Percentiles rank a stretch among this genome's conserved stretches.
These are phyloP conservation scores for Gaultheria prostrata DNA, from an alignment of 148 eudicot genomes.

Conservation along the genomic window DNA sequence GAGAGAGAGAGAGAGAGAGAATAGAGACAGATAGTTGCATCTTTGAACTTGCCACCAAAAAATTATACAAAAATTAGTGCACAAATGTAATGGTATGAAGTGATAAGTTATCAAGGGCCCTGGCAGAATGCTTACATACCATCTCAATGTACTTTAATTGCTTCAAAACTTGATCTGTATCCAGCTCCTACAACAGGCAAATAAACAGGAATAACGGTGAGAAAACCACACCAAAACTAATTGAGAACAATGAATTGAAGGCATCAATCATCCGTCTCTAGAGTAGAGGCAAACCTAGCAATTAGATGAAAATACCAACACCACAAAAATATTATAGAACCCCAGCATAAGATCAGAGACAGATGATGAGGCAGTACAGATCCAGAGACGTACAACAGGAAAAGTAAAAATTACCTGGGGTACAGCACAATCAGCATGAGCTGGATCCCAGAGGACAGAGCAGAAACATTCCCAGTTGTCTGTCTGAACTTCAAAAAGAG, in stretches of 20 bases:
- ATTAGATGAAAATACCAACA: background rate
- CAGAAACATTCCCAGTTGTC: slow-evolving; percentile 90
- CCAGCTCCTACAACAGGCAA: slow-evolving; percentile 60
- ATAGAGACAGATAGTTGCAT: background rate
- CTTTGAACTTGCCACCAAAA: background rate
- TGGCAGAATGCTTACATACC: slow-evolving; percentile 36
- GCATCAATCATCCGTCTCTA: background rate
- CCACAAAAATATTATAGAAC: background rate
- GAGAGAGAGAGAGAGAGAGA: background rate
- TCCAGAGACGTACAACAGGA: background rate
- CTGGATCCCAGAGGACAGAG: slow-evolving; percentile 80
- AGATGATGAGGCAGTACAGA: background rate
- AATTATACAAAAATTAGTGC: background rate
- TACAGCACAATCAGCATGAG: slow-evolving; percentile 89
- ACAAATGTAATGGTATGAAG: background rate
- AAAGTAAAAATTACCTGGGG: slow-evolving; percentile 62
- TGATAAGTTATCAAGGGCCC: background rate
- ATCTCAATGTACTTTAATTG: slow-evolving; percentile 80
- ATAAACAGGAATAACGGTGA: background rate
- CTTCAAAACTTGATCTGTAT: slow-evolving; percentile 73
- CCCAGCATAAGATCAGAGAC: background rate
- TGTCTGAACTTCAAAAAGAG: slow-evolving; percentile 95
- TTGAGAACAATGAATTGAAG: background rate
- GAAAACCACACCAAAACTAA: background rate
- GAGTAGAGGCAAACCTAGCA: background rate